Conservation (phyloP, 2,329 filamentous ascomycete species). For the Epichloe brachyelytri region DNA sequence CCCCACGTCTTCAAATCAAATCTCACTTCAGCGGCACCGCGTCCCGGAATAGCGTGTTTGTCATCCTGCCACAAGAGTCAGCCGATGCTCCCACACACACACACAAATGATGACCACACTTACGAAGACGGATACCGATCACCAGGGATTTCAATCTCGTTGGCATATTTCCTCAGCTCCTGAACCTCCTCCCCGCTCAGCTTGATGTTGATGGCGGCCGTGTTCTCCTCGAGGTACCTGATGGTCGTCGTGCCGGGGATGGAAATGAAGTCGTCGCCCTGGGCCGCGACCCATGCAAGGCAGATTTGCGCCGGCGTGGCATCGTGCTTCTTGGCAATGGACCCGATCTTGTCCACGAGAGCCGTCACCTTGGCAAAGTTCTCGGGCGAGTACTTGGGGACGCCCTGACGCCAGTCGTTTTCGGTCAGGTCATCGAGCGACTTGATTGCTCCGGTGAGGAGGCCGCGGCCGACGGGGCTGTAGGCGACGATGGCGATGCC, state of each 20-base stretch:
- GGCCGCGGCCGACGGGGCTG: slow-evolving; percentile 45
- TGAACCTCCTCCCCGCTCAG: slow-evolving; percentile 22
- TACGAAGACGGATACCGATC: slow-evolving; percentile 11
- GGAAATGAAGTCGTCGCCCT: slow-evolving; percentile 47
- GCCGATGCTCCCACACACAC: neutral
- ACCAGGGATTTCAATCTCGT: slow-evolving; percentile 16
- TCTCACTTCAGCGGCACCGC: neutral
- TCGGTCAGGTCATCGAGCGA: slow-evolving; percentile 29
- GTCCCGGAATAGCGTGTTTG: neutral
- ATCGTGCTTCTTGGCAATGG: slow-evolving; percentile 38
- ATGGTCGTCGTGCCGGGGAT: slow-evolving; percentile 39
- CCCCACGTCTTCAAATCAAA: neutral
- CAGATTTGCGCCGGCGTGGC: slow-evolving; percentile 44
- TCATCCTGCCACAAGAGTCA: neutral
- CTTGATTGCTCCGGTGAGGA: slow-evolving; percentile 38
- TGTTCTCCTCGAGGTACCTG: slow-evolving; percentile 34
- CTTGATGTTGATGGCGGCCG: slow-evolving; percentile 19
- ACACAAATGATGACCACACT: neutral
- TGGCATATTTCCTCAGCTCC: slow-evolving; percentile 18
- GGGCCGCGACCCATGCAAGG: slow-evolving; percentile 49
- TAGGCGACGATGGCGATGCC: slow-evolving; percentile 45
- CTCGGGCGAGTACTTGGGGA: slow-evolving; percentile 9
- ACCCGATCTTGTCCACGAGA: slow-evolving; percentile 35
- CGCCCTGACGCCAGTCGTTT: slow-evolving; percentile 26
- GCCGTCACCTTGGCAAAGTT: slow-evolving; percentile 33